Evolutionary conservation across 2,329 filamentous ascomycete genomes (phyloP).

Genomic region (Metarhizium guizhouense): DNA sequence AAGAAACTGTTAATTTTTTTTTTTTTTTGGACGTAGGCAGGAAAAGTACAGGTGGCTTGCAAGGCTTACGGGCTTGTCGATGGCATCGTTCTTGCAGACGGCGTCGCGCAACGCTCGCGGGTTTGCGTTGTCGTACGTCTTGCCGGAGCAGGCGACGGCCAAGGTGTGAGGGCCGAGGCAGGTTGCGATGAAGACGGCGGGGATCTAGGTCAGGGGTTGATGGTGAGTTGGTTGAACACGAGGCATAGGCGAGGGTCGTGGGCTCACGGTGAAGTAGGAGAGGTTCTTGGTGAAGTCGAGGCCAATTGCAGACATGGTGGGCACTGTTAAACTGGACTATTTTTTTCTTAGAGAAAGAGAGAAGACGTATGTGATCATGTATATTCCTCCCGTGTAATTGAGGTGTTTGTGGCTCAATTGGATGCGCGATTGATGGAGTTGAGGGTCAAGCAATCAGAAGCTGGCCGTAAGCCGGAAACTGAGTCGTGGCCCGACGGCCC

Average conservation of each 20-base stretch:
- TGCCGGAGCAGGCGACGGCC: constrained; percentile 18
- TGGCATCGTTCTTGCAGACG: constrained; percentile 21
- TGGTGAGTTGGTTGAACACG: neutral
- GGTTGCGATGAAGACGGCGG: constrained; percentile 26
- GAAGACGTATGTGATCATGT: too few species aligned
- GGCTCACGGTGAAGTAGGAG: constrained; percentile 8
- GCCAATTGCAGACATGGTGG: constrained; percentile 23
- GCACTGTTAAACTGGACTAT: neutral
- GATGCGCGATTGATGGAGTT: too few species aligned
- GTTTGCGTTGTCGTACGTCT: constrained; percentile 28
- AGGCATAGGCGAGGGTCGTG: too few species aligned
- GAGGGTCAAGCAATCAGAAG: too few species aligned
- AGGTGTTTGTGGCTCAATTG: too few species aligned
- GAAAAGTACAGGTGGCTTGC: too few species aligned
- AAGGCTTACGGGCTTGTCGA: constrained; percentile 19
- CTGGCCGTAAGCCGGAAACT: too few species aligned
- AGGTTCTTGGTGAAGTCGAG: constrained; percentile 18
- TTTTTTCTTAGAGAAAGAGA: too few species aligned
- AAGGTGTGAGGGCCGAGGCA: constrained; percentile 27
- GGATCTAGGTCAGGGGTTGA: constrained; percentile 22
- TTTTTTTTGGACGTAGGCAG: too few species aligned
- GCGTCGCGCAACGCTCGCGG: constrained; percentile 25
- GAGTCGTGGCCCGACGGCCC: too few species aligned
- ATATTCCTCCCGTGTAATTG: too few species aligned
- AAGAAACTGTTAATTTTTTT: neutral